These are phyloP conservation scores for Taphrina flavorubra DNA, from an alignment of 1,139 yeast species.

Conservation along the genomic window DNA sequence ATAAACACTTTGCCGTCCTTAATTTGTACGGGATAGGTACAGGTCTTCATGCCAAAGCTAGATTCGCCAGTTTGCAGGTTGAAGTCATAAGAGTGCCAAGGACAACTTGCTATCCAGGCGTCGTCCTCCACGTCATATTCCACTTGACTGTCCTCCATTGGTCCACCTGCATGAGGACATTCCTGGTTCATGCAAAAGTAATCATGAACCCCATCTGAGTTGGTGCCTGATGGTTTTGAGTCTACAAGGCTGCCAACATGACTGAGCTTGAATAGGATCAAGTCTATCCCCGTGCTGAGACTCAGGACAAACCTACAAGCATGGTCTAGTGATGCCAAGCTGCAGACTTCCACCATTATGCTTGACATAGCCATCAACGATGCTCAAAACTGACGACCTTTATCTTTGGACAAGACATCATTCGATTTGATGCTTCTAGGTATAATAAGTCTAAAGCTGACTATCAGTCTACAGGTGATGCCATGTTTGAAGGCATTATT, in stretches of 20 bases:
- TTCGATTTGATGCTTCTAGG: too few species aligned
- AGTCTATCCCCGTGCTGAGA: slow-evolving; percentile 1
- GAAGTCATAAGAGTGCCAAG: slow-evolving; percentile 37
- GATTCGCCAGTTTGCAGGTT: slow-evolving; percentile 29
- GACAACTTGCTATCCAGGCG: slow-evolving; percentile 35
- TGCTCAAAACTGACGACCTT: too few species aligned
- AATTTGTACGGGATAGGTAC: slow-evolving; percentile 23
- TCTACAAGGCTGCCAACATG: not conserved
- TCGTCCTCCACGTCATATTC: slow-evolving; percentile 34
- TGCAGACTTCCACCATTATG: not conserved
- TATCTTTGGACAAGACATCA: too few species aligned
- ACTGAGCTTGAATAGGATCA: slow-evolving; percentile 14
- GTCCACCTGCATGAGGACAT: slow-evolving; percentile 38
- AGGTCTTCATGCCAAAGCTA: slow-evolving; percentile 27
- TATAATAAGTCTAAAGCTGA: too few species aligned
- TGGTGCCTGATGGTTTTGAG: not conserved
- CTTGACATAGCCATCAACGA: too few species aligned
- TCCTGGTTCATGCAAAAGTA: slow-evolving; percentile 37
- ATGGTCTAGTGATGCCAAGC: slow-evolving; percentile 4
- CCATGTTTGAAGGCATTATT: too few species aligned
- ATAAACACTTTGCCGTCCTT: not conserved
- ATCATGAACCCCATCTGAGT: slow-evolving; percentile 19
- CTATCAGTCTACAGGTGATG: too few species aligned
- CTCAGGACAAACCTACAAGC: slow-evolving; percentile 5
- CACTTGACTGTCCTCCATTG: slow-evolving; percentile 30